Evolutionary conservation across 805 yeast genomes (phyloP), one percentile per base, ranked within the genome.

Genomic region (Isabelozyma pseudorhagii): DNA sequence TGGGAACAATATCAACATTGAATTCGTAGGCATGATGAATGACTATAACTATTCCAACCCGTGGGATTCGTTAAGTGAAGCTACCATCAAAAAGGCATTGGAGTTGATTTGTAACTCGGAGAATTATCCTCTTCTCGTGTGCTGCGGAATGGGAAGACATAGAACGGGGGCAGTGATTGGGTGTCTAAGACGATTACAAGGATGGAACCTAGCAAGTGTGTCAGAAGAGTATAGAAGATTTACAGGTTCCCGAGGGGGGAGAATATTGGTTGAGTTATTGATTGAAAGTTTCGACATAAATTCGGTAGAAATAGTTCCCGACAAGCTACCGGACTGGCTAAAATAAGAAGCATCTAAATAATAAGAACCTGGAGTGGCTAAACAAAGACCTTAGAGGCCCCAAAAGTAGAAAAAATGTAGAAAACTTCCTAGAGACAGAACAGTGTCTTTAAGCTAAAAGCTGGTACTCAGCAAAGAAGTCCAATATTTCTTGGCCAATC

Each of bases 81-180:
- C 81, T 40, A 82, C 96, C 18, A 90, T 93, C 47, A 80, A 82
- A 27, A 84, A 83, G 52, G 96, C 97, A 0, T 69, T 93, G 53
- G 87, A 85, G 53, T 77, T 90, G 34, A 87, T 93, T 15, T 81
- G 85, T 42, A 80, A 89, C 58, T 79, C 78, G 54, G 77, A 81
- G n/a, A 82, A 84, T 63, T 89, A 89, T 60, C 98, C 99, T 0
- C 60, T 94, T 53, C 71, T 94, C 46, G 92, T 92, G 4, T 94
- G 98, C 66, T 94, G 98, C 60, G 97, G 97, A 11, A 94, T 94
- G 99, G 99, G 99, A 0, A 76, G 99, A 57, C 99, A 93, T 67
- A 77, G 99, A 55, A 92, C 98, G 0, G 99, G 99, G 1, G 92
- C 98, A 0, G 97, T 94, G 3, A 83, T 94, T 51, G 99, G 99